Conservation (phyloP, 306 rosid genomes). For the Citrullus amarus region DNA sequence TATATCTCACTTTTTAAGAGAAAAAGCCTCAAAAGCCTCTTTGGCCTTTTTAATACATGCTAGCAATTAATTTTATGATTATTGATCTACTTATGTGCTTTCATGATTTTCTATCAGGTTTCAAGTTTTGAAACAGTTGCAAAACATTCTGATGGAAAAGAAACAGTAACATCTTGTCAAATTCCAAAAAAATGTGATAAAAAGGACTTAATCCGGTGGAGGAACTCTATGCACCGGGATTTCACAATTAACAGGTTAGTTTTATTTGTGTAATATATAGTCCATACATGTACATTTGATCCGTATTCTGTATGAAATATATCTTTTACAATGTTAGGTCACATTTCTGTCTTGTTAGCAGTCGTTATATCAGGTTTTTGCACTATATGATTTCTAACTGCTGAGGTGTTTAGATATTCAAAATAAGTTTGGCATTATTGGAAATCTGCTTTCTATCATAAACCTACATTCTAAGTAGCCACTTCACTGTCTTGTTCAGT, state of each 20-base stretch:
- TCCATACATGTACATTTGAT: not conserved
- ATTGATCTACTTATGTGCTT: slow-evolving; percentile 9
- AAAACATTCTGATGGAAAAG: slow-evolving; percentile 13
- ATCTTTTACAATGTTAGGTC: not conserved
- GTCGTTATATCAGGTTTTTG: not conserved
- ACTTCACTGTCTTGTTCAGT: not conserved
- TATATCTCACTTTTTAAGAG: not conserved
- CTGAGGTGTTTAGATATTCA: not conserved
- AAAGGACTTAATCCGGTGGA: slow-evolving; percentile 45
- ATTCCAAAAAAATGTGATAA: slow-evolving; percentile 32
- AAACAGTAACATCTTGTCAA: slow-evolving; percentile 14
- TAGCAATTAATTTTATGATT: slow-evolving; percentile 5
- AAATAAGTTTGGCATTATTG: not conserved
- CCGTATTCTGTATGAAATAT: not conserved
- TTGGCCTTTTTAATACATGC: not conserved
- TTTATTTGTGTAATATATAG: not conserved
- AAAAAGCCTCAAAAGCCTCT: not conserved
- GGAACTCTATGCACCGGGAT: slow-evolving; percentile 59
- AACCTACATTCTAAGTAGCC: not conserved
- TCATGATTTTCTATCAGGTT: slow-evolving; percentile 38
- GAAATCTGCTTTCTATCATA: not conserved
- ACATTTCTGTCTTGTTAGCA: not conserved
- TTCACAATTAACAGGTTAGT: slow-evolving; percentile 72
- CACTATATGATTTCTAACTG: not conserved
- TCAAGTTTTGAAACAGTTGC: slow-evolving; percentile 75